Evolutionary conservation across 108 stramenopile species (phyloP).

Genomic region (Cafeteria roenbergensis): DNA sequence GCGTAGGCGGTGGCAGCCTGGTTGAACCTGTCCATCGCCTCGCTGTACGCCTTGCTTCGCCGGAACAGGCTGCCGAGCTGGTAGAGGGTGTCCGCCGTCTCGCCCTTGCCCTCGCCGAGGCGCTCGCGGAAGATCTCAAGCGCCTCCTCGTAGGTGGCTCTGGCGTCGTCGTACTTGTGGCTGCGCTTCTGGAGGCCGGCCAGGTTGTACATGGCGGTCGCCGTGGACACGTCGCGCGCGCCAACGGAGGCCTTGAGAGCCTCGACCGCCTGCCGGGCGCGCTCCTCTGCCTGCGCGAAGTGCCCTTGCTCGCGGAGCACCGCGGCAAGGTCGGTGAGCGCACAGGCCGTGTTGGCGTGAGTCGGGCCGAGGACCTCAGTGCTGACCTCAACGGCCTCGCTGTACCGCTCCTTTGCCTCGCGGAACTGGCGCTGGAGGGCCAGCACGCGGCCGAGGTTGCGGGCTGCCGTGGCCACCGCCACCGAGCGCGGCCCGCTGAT

Average conservation of each 20-base stretch:
- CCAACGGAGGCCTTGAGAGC: background rate
- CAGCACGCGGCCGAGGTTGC: constrained; percentile 7
- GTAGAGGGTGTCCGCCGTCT: constrained; percentile 10
- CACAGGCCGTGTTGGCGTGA: constrained; percentile 8
- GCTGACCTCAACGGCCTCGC: background rate
- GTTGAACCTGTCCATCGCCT: background rate
- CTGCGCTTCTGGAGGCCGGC: background rate
- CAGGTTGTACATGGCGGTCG: constrained; percentile 9
- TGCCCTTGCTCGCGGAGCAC: constrained; percentile 6
- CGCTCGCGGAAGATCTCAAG: background rate
- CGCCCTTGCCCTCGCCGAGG: background rate
- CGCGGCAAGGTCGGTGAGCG: constrained; percentile 8
- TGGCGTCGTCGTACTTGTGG: constrained; percentile 4
- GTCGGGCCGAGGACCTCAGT: background rate
- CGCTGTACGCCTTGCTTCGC: background rate
- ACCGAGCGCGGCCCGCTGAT: too few relatives aligned
- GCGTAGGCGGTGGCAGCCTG: background rate
- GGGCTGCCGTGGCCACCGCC: too few relatives aligned
- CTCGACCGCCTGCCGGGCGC: background rate
- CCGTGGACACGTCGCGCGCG: background rate
- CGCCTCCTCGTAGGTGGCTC: background rate
- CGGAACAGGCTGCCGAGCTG: background rate
- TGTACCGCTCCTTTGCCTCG: background rate
- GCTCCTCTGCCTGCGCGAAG: background rate
- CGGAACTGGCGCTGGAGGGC: constrained; percentile 1